Evolutionary conservation across 495 filamentous ascomycete species (phyloP), one percentile per base, ranked within the genome.

Genomic region (Patellaria atrata): DNA sequence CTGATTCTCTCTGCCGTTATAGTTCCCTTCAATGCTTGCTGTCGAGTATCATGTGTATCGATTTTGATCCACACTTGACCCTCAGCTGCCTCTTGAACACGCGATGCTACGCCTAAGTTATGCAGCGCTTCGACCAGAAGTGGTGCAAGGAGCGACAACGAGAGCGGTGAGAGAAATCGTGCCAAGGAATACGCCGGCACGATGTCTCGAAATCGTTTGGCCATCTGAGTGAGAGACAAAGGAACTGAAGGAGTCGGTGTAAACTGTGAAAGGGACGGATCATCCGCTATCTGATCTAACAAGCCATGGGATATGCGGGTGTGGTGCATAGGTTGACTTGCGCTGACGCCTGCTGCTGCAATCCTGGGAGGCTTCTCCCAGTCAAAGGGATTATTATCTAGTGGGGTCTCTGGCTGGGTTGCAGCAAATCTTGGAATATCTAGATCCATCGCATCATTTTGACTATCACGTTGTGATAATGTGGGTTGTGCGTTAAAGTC

Each of bases 221-320:
- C 89, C 34, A 76, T 76, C 51, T 99, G 89, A 9, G 89, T 99
- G 26, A 73, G 68, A 40, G 62, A 80, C 8, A 94, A 47, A 0
- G 83, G 82, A 1, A 93, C 76, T n/a, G 72, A 67, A 3, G 84
- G 85, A 5, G 68, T 71, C 17, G 75, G 67, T 5, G 82, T 77
- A 68, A 99, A 96, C 57, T 99, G 89, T 18, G 73, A 79, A 75
- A 94, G 80, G 22, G 76, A 76, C 5, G 85, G 89, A 51, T 97
- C 89, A 46, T 93, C 82, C 34, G 75, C 73, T 7, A 96, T 71
- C 35, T 67, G 62, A 33, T 72, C 70, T 34, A 73, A 69, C 39
- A 73, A 60, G 27, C 44, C 45, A 23, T 51, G 45, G 22, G 38
- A 40, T 18, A 48, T 35, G 27, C 40, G 13, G 42, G 48, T 28